Percentiles rank a stretch among this genome's conserved stretches.
These are phyloP conservation scores for Neonectria neomacrospora DNA, from an alignment of 2,329 filamentous ascomycete genomes.

Conservation along the genomic window DNA sequence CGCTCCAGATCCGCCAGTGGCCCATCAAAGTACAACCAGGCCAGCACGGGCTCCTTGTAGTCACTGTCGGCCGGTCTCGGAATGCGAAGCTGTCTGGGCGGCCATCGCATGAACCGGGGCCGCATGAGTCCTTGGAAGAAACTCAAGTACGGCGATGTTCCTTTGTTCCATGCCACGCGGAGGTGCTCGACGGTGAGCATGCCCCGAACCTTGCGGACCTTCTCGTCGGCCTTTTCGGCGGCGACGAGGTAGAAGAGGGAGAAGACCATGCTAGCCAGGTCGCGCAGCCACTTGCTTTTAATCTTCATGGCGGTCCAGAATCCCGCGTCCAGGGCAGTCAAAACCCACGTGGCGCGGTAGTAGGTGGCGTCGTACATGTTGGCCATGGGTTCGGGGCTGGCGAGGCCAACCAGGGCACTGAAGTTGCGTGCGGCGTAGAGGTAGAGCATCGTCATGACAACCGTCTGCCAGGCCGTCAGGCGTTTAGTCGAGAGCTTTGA, in stretches of 20 bases:
- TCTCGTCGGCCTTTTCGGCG: conserved; percentile 94
- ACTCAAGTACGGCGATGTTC: conserved; percentile 84
- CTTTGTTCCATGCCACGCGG: conserved; percentile 95
- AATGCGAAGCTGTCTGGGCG: conserved; percentile 85
- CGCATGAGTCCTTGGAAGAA: conserved; percentile 78
- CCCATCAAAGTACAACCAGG: conserved; percentile 95
- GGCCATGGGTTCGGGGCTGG: conserved; percentile 91
- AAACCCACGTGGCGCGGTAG: conserved; percentile 96
- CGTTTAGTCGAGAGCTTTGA: conserved; percentile 76
- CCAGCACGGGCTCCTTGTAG: conserved; percentile 84
- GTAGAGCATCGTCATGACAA: conserved; percentile 88
- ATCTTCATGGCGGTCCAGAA: conserved; percentile 99
- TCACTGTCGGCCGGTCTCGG: conserved; percentile 81
- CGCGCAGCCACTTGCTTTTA: conserved; percentile 78
- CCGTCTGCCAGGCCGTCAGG: conserved; percentile 89
- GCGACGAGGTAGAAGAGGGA: conserved; percentile 91
- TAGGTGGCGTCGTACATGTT: conserved; percentile 94
- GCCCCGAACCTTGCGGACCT: conserved; percentile 89
- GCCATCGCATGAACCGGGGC: conserved; percentile 82
- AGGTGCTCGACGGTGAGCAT: conserved; percentile 91
- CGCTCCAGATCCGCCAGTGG: conserved; percentile 80
- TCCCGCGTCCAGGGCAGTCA: conserved; percentile 92
- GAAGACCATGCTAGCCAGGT: conserved; percentile 85
- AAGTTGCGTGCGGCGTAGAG: conserved; percentile 94
- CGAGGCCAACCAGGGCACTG: conserved; percentile 88